phyloP scores from a whole-genome alignment of 441 rosid genomes.

The Eutrema salsugineum region DNA sequence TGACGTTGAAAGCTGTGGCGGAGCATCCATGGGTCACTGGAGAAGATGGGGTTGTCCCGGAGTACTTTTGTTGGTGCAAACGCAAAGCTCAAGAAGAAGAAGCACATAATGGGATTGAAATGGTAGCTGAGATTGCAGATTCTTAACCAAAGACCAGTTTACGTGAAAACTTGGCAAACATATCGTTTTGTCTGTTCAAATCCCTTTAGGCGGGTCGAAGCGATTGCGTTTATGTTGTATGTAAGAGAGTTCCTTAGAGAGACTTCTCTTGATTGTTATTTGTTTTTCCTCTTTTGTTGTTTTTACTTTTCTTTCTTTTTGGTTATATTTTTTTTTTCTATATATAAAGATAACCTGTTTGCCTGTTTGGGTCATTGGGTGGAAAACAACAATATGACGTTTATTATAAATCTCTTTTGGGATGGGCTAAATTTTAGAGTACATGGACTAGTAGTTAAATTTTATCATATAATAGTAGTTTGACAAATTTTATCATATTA shows the following conservation, averaged over 20 bases:
- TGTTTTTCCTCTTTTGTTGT: not conserved
- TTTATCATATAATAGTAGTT: too few species aligned
- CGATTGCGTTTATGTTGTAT: not conserved
- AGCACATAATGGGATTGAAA: slow-evolving; percentile 24
- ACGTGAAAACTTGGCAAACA: not conserved
- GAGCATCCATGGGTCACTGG: slow-evolving; percentile 77
- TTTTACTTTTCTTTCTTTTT: not conserved
- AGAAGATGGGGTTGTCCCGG: slow-evolving; percentile 55
- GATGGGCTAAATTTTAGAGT: too few species aligned
- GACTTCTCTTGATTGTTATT: not conserved
- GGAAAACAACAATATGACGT: too few species aligned
- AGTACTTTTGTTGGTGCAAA: slow-evolving; percentile 75
- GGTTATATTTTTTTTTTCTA: not conserved
- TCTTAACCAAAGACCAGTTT: not conserved
- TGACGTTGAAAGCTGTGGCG: slow-evolving; percentile 60
- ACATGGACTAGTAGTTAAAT: too few species aligned
- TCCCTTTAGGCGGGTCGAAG: not conserved
- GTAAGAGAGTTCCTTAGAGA: not conserved
- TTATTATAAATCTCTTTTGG: too few species aligned
- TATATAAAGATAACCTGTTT: not conserved
- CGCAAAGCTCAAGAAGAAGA: slow-evolving; percentile 34
- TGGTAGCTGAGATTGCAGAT: not conserved
- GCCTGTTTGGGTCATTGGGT: not conserved
- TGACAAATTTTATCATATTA: too few species aligned
- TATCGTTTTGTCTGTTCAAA: not conserved